Percentiles rank a stretch among this genome's conserved stretches.
Evolutionary conservation across 176 grass and related monocot species (phyloP).

Genomic region (Eragrostis curvula): DNA sequence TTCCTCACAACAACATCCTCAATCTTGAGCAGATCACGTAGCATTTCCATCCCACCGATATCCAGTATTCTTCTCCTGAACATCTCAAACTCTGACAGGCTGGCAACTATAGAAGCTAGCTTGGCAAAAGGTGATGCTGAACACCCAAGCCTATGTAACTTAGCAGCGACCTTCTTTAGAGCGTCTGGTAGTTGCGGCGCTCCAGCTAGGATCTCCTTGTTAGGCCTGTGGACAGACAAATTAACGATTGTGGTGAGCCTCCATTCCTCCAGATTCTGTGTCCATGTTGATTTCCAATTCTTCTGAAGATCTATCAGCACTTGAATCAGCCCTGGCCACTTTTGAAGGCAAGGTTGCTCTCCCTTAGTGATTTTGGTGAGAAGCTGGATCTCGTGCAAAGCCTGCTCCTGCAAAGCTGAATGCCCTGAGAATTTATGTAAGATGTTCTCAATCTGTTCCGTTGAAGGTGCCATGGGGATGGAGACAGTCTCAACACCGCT

Average conservation of each 20-base stretch:
- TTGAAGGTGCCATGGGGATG: constrained; percentile 23
- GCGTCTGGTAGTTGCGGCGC: constrained; percentile 25
- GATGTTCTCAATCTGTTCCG: constrained; percentile 44
- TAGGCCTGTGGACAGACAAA: constrained; percentile 47
- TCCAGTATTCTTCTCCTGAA: constrained; percentile 46
- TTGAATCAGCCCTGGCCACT: constrained; percentile 27
- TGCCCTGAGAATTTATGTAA: constrained; percentile 30
- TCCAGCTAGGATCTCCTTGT: constrained; percentile 44
- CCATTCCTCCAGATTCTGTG: constrained; percentile 28
- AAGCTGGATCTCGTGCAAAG: constrained; percentile 35
- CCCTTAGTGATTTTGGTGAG: constrained; percentile 49
- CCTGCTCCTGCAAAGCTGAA: constrained; percentile 37
- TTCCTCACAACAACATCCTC: constrained; percentile 35
- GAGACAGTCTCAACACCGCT: constrained; percentile 9
- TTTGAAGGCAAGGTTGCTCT: constrained; percentile 39
- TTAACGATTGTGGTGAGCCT: constrained; percentile 39
- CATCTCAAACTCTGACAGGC: constrained; percentile 41
- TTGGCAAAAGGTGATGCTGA: constrained; percentile 22
- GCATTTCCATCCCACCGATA: constrained; percentile 46
- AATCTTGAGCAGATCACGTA: constrained; percentile 37
- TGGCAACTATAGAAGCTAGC: constrained; percentile 41
- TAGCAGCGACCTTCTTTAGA: constrained; percentile 22
- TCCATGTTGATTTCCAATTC: constrained; percentile 47
- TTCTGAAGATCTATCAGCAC: constrained; percentile 40
- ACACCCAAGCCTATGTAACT: constrained; percentile 1